Conservation (phyloP, 2,329 filamentous ascomycete species). For the Aspergillus terreus region DNA sequence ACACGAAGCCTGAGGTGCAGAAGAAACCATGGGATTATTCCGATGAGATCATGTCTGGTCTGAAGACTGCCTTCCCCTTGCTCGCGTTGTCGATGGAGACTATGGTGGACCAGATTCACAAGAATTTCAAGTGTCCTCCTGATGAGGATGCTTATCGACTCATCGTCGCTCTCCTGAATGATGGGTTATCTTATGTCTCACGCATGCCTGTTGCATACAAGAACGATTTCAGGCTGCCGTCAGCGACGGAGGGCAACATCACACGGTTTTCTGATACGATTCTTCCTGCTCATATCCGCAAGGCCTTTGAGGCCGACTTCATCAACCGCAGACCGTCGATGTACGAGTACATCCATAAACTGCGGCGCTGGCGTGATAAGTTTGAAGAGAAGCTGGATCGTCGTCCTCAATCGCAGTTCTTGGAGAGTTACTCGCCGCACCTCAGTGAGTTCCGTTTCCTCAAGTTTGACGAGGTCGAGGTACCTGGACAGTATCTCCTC, state of each 20-base stretch:
- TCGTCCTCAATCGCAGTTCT: conserved; percentile 64
- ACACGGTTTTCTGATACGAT: conserved; percentile 96
- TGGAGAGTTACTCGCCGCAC: conserved; percentile 85
- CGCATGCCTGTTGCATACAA: conserved; percentile 83
- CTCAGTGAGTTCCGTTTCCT: conserved; percentile 96
- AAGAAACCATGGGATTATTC: conserved; percentile 95
- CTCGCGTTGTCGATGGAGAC: conserved; percentile 98
- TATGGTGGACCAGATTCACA: conserved; percentile 98
- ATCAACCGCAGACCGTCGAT: conserved; percentile 93
- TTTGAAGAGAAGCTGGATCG: conserved; percentile 97
- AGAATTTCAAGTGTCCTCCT: conserved; percentile 97
- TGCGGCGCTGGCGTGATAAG: conserved; percentile 93
- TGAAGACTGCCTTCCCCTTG: conserved; percentile 95
- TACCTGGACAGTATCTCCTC: conserved; percentile 93
- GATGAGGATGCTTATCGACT: conserved; percentile 97
- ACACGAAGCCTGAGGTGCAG: conserved; percentile 43
- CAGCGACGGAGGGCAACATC: conserved; percentile 92
- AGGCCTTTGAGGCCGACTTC: conserved; percentile 97
- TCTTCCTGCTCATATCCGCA: conserved; percentile 87
- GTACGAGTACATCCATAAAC: conserved; percentile 96
- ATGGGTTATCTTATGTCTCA: conserved; percentile 88
- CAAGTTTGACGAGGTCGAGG: conserved; percentile 97
- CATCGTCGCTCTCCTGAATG: conserved; percentile 95
- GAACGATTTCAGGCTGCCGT: conserved; percentile 83
- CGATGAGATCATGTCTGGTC: conserved; percentile 88